Evolutionary conservation across 1,284 basidiomycete genomes (phyloP), one percentile per base, ranked within the genome.

Genomic region (Taiwanofungus camphoratus): DNA sequence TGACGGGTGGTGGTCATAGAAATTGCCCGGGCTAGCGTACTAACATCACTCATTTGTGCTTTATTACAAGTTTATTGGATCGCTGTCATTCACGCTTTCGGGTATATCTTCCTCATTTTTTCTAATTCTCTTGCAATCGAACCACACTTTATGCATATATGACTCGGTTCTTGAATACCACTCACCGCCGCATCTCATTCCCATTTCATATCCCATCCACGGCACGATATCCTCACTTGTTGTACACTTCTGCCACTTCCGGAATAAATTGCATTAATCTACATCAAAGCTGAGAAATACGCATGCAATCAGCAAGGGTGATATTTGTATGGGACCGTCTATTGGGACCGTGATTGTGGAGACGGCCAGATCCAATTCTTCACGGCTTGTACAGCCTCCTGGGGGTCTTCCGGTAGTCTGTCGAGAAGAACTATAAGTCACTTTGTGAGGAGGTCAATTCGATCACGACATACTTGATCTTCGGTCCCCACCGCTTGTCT

Each of bases 401-500:
- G 63, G 7, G 82, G 70, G 55, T 90, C 81, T 49, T 73, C 68
- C 8, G 89, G 85, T 34, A 91, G 65, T 24, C 89, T 92, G 53
- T 11, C 19, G 15, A 26, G 30, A 36, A 22, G 36, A 33, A 26
- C 33, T 19, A 45, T 21, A 21, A 21, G 21, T 36, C 24, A 44
- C 39, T n/a, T 19, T 26, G 11, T 16, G 30, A 7, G 3, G 26
- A 36, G 16, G 19, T 18, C 21, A 43, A 34, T 34, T 4, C 15
- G 20, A 49, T 12, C 6, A 26, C 34, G 12, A 61, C 55, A 41
- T 60, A 92, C 91, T 63, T 68, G 51, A 95, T 68, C 62, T 83
- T 89, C 1, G 92, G 90, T 53, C 77, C 70, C 85, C 89, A 96
- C 56, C 81, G 76, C 12, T 82, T 84, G 48, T 88, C 79, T 39